Conservation (phyloP, 2,329 filamentous ascomycete genomes). For the Phialophora macrospora region DNA sequence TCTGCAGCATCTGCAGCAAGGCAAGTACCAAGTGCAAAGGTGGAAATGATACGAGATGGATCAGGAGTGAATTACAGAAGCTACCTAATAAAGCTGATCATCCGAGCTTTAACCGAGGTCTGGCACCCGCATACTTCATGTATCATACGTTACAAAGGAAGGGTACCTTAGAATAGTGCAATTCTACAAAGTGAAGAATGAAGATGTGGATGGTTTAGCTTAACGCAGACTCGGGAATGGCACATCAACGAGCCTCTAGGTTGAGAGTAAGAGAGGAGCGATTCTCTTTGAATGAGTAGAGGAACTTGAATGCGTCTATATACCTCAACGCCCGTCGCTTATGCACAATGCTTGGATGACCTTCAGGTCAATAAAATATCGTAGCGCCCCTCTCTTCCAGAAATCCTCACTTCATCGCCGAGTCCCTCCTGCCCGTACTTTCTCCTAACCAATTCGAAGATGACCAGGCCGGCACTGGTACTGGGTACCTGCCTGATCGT, state of each 20-base stretch:
- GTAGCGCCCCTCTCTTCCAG: slow-evolving; percentile 58
- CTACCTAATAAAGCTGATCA: neutral
- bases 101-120: neutral
- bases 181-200: too few relatives aligned
- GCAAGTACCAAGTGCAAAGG: neutral
- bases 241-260: too few relatives aligned
- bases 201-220: too few relatives aligned
- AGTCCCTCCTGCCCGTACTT: slow-evolving; percentile 59
- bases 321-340: neutral
- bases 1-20: neutral
- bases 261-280: neutral
- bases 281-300: neutral
- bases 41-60: neutral
- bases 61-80: neutral
- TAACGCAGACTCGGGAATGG: too few relatives aligned
- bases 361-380: slow-evolving; percentile 56
- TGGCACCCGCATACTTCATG: too few relatives aligned
- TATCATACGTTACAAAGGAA: too few relatives aligned
- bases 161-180: too few relatives aligned
- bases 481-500: slow-evolving; percentile 67
- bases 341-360: neutral
- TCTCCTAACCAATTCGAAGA: slow-evolving; percentile 66
- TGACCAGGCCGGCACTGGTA: slow-evolving; percentile 67
- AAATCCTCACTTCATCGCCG: slow-evolving; percentile 59
- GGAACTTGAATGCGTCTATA: neutral